Evolutionary conservation across 805 yeast species (phyloP).

Genomic region (Kodamaea laetipori): DNA sequence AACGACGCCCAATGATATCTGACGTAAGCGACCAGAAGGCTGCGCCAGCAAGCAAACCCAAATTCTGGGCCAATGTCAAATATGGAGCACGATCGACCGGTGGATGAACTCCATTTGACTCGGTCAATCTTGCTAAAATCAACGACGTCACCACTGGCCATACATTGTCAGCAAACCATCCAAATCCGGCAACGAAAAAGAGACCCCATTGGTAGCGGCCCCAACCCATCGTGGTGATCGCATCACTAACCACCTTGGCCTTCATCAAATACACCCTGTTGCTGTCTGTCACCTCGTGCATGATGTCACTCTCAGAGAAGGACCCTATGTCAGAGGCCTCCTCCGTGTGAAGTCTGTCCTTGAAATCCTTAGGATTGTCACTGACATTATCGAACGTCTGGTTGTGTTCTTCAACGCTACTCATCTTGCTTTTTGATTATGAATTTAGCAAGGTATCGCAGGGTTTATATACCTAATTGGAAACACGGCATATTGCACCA

Average conservation of each 20-base stretch:
- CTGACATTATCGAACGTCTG: not conserved
- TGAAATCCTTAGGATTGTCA: not conserved
- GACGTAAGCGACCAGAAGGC: conserved; percentile 26
- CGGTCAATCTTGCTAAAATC: conserved; percentile 32
- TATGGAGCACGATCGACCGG: conserved; percentile 37
- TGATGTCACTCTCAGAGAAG: conserved; percentile 9
- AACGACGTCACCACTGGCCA: conserved; percentile 42
- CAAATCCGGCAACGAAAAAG: conserved; percentile 29
- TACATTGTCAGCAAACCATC: conserved; percentile 42
- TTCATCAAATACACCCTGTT: conserved; percentile 18
- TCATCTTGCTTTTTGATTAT: not conserved
- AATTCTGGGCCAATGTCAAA: conserved; percentile 40
- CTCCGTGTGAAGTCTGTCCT: conserved; percentile 4
- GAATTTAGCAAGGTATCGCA: not conserved
- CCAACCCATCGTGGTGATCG: conserved; percentile 41
- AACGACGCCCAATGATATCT: conserved; percentile 28
- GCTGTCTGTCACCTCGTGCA: conserved; percentile 13
- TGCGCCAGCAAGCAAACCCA: conserved; percentile 29
- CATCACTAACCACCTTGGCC: conserved; percentile 38
- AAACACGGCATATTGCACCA: not conserved
- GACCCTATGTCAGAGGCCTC: conserved; percentile 11
- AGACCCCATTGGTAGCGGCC: conserved; percentile 28
- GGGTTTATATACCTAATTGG: conserved; percentile 1
- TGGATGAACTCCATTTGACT: conserved; percentile 38
- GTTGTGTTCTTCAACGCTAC: not conserved